phyloP scores from a whole-genome alignment of 495 filamentous ascomycete genomes.

The Neurospora discreta region DNA sequence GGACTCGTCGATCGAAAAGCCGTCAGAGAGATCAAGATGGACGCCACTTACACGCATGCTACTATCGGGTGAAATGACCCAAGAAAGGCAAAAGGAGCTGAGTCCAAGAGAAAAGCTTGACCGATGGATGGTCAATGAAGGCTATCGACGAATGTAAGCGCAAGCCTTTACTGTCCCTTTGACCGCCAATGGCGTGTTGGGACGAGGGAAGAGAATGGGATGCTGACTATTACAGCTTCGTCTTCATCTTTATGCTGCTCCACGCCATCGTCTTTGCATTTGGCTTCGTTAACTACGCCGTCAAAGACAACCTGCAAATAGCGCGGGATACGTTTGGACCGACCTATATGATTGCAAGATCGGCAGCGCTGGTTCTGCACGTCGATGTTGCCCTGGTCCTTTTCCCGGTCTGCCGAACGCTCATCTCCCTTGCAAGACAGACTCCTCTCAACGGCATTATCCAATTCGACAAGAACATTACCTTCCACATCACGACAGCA shows the following conservation, averaged over 20 bases:
- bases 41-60: slow-evolving; percentile 58
- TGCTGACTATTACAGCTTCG: slow-evolving; percentile 43
- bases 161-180: neutral
- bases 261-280: slow-evolving; percentile 62
- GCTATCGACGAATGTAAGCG: slow-evolving; percentile 58
- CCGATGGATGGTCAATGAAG: slow-evolving; percentile 69
- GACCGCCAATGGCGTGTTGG: neutral
- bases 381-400: slow-evolving; percentile 65
- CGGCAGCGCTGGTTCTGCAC: slow-evolving; percentile 60
- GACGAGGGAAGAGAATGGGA: neutral
- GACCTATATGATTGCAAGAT: slow-evolving; percentile 60
- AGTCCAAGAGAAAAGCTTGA: slow-evolving; percentile 41
- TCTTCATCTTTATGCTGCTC: slow-evolving; percentile 54
- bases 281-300: slow-evolving; percentile 61
- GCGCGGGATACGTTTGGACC: slow-evolving; percentile 53
- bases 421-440: slow-evolving; percentile 63
- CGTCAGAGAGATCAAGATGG: slow-evolving; percentile 54
- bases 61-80: slow-evolving; percentile 59
- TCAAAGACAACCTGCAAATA: slow-evolving; percentile 57
- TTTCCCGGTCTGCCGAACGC: slow-evolving; percentile 68
- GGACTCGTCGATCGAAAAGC: slow-evolving; percentile 21
- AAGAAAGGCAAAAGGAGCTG: slow-evolving; percentile 49
- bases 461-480: slow-evolving; percentile 73
- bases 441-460: slow-evolving; percentile 69
- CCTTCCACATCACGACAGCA: slow-evolving; percentile 68